These are phyloP conservation scores for Vitis cinerea DNA, from an alignment of 164 flowering plant species.

Conservation along the genomic window DNA sequence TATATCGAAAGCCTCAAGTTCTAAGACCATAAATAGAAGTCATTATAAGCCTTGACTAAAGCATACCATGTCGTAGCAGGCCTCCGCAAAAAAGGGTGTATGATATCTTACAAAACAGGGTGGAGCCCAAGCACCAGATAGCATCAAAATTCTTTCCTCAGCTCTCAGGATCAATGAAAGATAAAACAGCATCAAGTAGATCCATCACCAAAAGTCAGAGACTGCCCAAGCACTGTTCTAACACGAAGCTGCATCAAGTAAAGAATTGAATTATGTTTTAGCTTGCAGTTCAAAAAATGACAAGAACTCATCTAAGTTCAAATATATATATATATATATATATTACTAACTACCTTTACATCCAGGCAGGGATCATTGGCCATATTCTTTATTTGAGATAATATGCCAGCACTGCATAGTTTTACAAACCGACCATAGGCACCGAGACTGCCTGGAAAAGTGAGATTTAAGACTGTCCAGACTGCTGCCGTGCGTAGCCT, in stretches of 20 bases:
- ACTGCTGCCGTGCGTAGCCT: constrained; percentile 65
- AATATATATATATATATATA: background rate
- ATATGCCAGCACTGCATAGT: constrained; percentile 63
- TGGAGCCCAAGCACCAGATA: constrained; percentile 8
- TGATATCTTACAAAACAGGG: constrained; percentile 15
- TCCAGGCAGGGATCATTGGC: constrained; percentile 83
- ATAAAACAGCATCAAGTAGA: constrained; percentile 17
- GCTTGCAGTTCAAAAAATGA: background rate
- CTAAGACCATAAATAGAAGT: background rate
- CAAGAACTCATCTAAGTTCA: background rate
- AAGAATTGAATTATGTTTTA: background rate
- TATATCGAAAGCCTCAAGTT: background rate
- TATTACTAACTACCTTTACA: constrained; percentile 60
- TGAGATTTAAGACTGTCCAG: constrained; percentile 84
- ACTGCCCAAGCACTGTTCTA: constrained; percentile 59
- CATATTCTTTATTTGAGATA: constrained; percentile 74
- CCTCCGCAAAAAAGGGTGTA: constrained; percentile 1
- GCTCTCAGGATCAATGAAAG: background rate
- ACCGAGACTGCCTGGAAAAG: constrained; percentile 58
- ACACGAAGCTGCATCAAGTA: constrained; percentile 66
- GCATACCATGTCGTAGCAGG: constrained; percentile 16
- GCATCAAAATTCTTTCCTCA: background rate
- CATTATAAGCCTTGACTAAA: background rate
- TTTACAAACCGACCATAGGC: constrained; percentile 50
- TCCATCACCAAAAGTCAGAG: constrained; percentile 35